Evolutionary conservation across 2,329 filamentous ascomycete genomes (phyloP).

Genomic region (Davidsoniella eucalypti): DNA sequence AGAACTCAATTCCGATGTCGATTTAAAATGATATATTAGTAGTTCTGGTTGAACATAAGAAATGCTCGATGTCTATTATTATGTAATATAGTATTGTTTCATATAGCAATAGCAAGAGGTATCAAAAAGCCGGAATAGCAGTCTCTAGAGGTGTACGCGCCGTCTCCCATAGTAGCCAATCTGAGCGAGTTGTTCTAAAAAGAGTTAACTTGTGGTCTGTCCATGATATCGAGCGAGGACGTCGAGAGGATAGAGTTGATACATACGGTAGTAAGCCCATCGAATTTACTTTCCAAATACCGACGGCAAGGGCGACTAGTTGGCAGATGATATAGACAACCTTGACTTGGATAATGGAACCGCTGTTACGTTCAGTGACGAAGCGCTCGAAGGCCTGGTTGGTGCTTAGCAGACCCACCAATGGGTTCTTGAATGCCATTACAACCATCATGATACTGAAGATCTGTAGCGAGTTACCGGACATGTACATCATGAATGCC

Average conservation of each 20-base stretch:
- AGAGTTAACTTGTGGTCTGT: constrained; percentile 7
- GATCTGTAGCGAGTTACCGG: constrained; percentile 92
- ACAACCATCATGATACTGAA: constrained; percentile 99
- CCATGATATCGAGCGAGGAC: not conserved
- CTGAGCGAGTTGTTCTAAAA: constrained; percentile 72
- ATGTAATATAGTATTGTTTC: too few species aligned
- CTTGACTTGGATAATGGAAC: constrained; percentile 68
- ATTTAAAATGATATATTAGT: too few species aligned
- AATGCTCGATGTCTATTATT: too few species aligned
- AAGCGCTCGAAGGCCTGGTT: constrained; percentile 83
- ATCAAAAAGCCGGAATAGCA: constrained; percentile 40
- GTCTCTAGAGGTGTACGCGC: constrained; percentile 52
- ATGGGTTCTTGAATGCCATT: constrained; percentile 94
- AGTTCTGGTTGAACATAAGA: too few species aligned
- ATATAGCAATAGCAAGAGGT: too few species aligned
- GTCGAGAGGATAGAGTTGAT: constrained; percentile 16
- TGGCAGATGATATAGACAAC: constrained; percentile 78
- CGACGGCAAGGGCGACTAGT: constrained; percentile 63
- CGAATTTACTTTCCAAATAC: constrained; percentile 88
- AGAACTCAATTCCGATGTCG: too few species aligned
- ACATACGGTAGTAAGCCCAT: constrained; percentile 87
- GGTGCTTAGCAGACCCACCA: constrained; percentile 67
- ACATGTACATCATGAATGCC: constrained; percentile 99
- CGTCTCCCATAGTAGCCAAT: constrained; percentile 93
- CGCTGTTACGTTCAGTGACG: constrained; percentile 63